Evolutionary conservation across 768 basidiomycete genomes (phyloP), one percentile per base, ranked within the genome.

Genomic region (Cystobasidium tubakii): DNA sequence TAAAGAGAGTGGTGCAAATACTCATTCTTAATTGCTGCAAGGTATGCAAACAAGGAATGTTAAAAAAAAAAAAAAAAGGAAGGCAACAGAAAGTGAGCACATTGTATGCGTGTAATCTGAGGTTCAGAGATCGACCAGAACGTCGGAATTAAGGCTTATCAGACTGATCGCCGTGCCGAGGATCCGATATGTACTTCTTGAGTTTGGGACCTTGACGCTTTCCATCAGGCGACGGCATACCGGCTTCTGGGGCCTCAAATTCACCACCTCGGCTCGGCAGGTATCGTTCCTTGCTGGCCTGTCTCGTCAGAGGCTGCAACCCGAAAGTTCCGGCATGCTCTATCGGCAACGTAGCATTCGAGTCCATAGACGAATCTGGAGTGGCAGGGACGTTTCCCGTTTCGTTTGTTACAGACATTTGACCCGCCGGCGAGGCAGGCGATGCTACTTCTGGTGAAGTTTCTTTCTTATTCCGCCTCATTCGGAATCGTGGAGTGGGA

Each of bases 391-490:
- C 33, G 6, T 2, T 25, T 60, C 13, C 33, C 6, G 21, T 10
- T 15, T 7, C 2, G 15, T 31, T 21, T 15, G 57, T 4, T 6
- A 25, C 10, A 21, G 46, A 19, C 3, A 21, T 19, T 9, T 21
- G 10, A 15, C 4, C 46, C 4, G 9, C 57, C 6, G 13, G 57
- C 2, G 23, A 27, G 33, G 17, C 4, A 13, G 25, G 13, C 4
- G 57, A 27, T 15, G 57, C 13, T 29, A 12, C 17, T 29, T 27
- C 25, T 15, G 57, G 57, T 29, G 17, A 6, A 2, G 57, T 60
- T 9, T 33, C 29, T 31, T 62, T 71, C 33, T 71, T 71, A 25
- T 27, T 27, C 4, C 55, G 29, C 29, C 54, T 71, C 36, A 71
- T 33, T 10, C 54, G 54, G 55, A 71, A 71, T 9, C 39, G 7